These are phyloP conservation scores for Dactylorhiza incarnata DNA, from an alignment of 106 monocot genomes.

Conservation along the genomic window DNA sequence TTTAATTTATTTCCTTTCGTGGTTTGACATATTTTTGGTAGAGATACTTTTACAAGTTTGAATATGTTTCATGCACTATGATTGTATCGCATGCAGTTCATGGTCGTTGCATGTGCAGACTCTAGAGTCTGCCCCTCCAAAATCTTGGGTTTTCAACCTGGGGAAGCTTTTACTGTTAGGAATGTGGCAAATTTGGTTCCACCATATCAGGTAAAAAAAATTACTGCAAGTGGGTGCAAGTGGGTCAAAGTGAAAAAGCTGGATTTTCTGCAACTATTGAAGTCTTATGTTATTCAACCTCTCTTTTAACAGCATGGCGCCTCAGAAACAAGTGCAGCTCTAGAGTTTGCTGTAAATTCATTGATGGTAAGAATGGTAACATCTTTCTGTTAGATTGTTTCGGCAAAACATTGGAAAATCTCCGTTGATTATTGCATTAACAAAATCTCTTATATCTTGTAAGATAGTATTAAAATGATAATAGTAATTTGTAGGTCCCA, in stretches of 20 bases:
- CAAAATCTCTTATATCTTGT: background rate
- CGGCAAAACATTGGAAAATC: background rate
- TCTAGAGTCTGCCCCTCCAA: constrained; percentile 92
- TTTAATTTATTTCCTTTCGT: background rate
- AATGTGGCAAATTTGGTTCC: constrained; percentile 97
- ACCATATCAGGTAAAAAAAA: constrained; percentile 56
- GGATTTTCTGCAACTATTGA: background rate
- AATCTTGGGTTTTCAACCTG: constrained; percentile 84
- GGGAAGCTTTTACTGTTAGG: constrained; percentile 91
- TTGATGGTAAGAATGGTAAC: constrained; percentile 46
- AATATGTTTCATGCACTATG: constrained; percentile 3
- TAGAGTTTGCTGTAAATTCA: constrained; percentile 89
- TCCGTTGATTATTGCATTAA: background rate
- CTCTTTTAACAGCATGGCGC: constrained; percentile 60
- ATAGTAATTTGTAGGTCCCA: constrained; percentile 40
- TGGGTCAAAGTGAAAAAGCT: background rate
- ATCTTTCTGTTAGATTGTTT: background rate
- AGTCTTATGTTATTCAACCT: background rate
- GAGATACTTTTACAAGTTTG: background rate
- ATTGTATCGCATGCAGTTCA: constrained; percentile 60
- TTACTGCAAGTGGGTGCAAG: background rate
- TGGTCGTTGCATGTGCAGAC: constrained; percentile 97
- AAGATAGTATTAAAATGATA: background rate
- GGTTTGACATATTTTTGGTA: background rate
- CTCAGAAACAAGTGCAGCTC: constrained; percentile 91